Conservation (phyloP, 495 filamentous ascomycete genomes). For the Trypethelium eluteriae region DNA sequence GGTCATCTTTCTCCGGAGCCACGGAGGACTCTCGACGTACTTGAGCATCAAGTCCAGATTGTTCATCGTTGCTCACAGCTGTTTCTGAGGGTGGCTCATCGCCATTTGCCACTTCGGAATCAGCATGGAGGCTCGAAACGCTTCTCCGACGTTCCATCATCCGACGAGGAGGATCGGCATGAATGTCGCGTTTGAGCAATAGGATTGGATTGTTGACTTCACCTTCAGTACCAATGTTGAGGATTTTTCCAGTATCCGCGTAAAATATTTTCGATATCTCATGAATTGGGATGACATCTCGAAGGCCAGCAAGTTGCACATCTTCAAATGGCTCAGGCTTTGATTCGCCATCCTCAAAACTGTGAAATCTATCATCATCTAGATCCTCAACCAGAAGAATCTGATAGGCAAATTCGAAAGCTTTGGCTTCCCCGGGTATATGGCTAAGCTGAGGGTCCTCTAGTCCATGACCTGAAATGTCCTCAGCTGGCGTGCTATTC, state of each 20-base stretch:
- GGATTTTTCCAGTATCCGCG: slow-evolving; percentile 86
- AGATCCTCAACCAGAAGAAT: slow-evolving; percentile 85
- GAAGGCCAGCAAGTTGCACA: slow-evolving; percentile 64
- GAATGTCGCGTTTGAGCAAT: slow-evolving; percentile 74
- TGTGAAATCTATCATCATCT: slow-evolving; percentile 83
- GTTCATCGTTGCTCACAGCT: slow-evolving; percentile 30
- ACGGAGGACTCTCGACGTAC: slow-evolving; percentile 45
- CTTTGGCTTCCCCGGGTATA: slow-evolving; percentile 44
- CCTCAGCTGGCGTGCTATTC: slow-evolving; percentile 3
- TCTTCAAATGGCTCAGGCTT: slow-evolving; percentile 63
- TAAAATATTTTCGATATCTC: slow-evolving; percentile 97
- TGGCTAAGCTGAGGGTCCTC: slow-evolving; percentile 17
- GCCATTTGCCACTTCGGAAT: not conserved
- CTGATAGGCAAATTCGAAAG: slow-evolving; percentile 79
- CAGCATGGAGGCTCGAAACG: slow-evolving; percentile 25
- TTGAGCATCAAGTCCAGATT: slow-evolving; percentile 63
- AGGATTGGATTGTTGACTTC: slow-evolving; percentile 81
- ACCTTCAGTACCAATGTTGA: slow-evolving; percentile 75
- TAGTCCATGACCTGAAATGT: not conserved
- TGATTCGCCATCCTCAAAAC: slow-evolving; percentile 57
- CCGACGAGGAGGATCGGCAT: slow-evolving; percentile 61
- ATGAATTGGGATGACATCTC: slow-evolving; percentile 78
- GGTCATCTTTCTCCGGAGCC: slow-evolving; percentile 11
- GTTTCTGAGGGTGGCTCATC: not conserved
- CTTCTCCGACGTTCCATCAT: slow-evolving; percentile 46